phyloP scores from a whole-genome alignment of 768 basidiomycete genomes.

The Lactifluus volemus region DNA sequence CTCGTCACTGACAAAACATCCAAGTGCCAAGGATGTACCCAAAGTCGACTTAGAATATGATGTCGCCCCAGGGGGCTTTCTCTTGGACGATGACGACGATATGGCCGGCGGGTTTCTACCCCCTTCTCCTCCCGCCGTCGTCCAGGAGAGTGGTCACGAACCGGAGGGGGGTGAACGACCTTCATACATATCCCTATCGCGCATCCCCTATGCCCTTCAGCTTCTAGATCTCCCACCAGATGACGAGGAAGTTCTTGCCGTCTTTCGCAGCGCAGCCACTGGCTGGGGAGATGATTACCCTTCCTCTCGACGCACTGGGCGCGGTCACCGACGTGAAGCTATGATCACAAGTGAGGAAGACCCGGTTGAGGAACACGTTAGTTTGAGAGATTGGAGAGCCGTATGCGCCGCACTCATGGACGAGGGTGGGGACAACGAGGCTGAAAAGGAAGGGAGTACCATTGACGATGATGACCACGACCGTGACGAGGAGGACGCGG shows the following conservation, averaged over 20 bases:
- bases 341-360: conserved; percentile 16
- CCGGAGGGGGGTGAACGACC: conserved; percentile 11
- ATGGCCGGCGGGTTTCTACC: conserved; percentile 27
- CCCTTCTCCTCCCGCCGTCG: background rate
- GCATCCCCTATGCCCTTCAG: conserved; percentile 54
- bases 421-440: conserved; percentile 21
- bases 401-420: conserved; percentile 67
- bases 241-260: conserved; percentile 58
- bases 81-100: conserved; percentile 23
- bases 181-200: conserved; percentile 41
- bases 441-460: conserved; percentile 24
- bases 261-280: conserved; percentile 67
- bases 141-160: background rate
- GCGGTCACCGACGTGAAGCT: conserved; percentile 7
- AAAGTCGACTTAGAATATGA: background rate
- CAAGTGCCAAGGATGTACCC: background rate
- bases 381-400: conserved; percentile 66
- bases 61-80: conserved; percentile 28
- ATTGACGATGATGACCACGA: conserved; percentile 20
- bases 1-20: background rate
- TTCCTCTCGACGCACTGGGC: background rate
- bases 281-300: conserved; percentile 45
- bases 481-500: conserved; percentile 5
- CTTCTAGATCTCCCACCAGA: conserved; percentile 51
- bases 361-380: conserved; percentile 34